Evolutionary conservation across 164 flowering plant genomes (phyloP), one percentile per base, ranked within the genome.

Genomic region (grape (Vitis vinifera)): DNA sequence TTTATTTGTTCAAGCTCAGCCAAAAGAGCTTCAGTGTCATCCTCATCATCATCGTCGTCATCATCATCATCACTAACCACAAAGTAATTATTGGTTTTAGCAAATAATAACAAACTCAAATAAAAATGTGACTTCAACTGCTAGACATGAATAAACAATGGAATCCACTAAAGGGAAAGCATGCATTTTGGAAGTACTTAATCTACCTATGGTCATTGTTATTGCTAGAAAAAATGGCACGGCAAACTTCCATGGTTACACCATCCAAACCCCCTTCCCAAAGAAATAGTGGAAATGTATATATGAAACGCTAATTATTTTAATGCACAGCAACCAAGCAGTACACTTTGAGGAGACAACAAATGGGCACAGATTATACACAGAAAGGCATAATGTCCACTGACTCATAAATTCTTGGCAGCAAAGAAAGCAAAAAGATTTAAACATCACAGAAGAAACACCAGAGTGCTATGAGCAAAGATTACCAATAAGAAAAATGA

Each of bases 1-100:
- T 81, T 90, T 76, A 94, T 88, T 51, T 81, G 87, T 75, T 89
- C 97, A 74, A 94, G 98, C 83, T 91, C 99, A 62, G 93, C 94
- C 84, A 91, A 51, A 31, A 94, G 89, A 68, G 98, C 99, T 83
- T 87, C 95, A 15, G 87, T 84, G 71, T 92, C 94, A 80, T 94
- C 98, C 63, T 91, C 98, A 47, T 87, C 96, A 19, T 90, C 96
- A 11, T 89, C 96, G 12, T 81, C 86, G 31, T 80, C 84, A 14
- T 87, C 91, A 5, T 85, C 90, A 57, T 84, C 87, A 67, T 83
- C 85, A 67, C 76, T 67, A 51, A 27, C 50, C 48, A 29, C 66
- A 65, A 65, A 29, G 13, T 15, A 15, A 50, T 5, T 50, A 12
- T 37, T 37, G 44, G 44, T 14, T 17, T 64, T 19, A 51, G 56